Evolutionary conservation across 345 rosid genomes (phyloP), one percentile per base, ranked within the genome.

Genomic region (Capsella bursapastoris): DNA sequence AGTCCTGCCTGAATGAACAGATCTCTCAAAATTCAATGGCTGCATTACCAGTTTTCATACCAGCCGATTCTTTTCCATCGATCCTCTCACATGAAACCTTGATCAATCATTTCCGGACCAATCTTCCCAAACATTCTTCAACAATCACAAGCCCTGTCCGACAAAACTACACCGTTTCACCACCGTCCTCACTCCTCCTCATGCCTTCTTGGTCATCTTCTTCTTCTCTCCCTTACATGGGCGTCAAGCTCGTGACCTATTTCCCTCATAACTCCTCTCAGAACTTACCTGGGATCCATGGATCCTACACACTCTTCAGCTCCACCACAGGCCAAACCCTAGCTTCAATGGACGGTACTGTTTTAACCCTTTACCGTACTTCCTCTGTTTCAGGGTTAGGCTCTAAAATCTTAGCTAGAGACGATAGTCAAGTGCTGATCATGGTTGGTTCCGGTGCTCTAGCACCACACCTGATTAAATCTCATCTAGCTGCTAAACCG

Each of bases 171-270:
- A 53, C 76, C 68, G 84, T 86, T 73, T 87, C 88, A 5, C 80
- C 81, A 3, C 58, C 84, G 43, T 83, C 91, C 8, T 84, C 92
- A 38, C 91, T 94, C 78, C 95, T 94, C 47, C 88, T 91, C 78
- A 94, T 91, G 97, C 97, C 97, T 4, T 89, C 88, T 48, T 91
- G 96, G 93, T 94, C 90, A 75, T 81, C 90, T 61, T 82, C 89
- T 61, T 78, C 90, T 10, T 85, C 86, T 31, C 85, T 87, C 7
- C 93, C 93, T 9, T 94, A 86, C 81, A 86, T 91, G 52, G 96
- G 97, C 9, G 90, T 91, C 75, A 94, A 94, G 85, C 95, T 94
- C 40, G 96, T 89, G 63, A 94, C 98, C 50, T 47, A 78, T 76
- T 94, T 94, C 86, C 97, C 97, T 6, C 50, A 72, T 14, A 94